These are phyloP conservation scores for Collariella sp. DNA, from an alignment of 495 filamentous ascomycete genomes.

Conservation along the genomic window DNA sequence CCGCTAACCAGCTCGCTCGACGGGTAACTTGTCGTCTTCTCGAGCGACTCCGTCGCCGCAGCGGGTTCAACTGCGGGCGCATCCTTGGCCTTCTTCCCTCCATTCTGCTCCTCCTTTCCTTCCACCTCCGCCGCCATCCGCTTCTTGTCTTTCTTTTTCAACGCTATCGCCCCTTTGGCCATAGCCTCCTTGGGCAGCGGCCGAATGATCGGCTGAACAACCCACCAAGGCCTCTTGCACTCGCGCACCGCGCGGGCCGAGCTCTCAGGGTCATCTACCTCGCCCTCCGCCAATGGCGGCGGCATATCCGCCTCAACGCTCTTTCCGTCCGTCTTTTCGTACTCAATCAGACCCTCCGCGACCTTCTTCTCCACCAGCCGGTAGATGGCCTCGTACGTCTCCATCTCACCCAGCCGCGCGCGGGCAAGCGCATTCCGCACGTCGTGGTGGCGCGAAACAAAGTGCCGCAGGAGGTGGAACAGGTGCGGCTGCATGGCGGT, in stretches of 20 bases:
- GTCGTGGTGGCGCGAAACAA: constrained; percentile 66
- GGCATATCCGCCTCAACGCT: constrained; percentile 41
- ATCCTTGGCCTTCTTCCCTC: constrained; percentile 6
- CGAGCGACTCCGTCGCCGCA: constrained; percentile 14
- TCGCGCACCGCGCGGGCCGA: constrained; percentile 59
- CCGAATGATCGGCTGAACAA: constrained; percentile 84
- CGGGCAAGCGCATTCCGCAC: constrained; percentile 73
- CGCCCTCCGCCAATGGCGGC: constrained; percentile 12
- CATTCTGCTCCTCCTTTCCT: constrained; percentile 5
- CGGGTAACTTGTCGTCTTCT: constrained; percentile 20
- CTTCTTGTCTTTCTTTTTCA: constrained; percentile 48
- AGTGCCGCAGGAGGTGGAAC: constrained; percentile 80
- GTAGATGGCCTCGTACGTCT: constrained; percentile 59
- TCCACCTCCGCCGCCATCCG: constrained; percentile 26
- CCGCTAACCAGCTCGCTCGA: constrained; percentile 26
- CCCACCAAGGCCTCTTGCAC: constrained; percentile 79
- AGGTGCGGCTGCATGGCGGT: constrained; percentile 83
- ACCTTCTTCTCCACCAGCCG: constrained; percentile 54
- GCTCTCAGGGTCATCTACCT: constrained; percentile 37
- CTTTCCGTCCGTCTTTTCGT: constrained; percentile 46
- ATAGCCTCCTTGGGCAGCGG: constrained; percentile 84
- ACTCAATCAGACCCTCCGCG: constrained; percentile 63
- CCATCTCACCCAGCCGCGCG: constrained; percentile 54
- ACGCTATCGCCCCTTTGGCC: constrained; percentile 64
- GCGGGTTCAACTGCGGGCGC: constrained; percentile 10